These are phyloP conservation scores for Eimeria praecox DNA, from an alignment of 169 alveolate species.

Conservation along the genomic window DNA sequence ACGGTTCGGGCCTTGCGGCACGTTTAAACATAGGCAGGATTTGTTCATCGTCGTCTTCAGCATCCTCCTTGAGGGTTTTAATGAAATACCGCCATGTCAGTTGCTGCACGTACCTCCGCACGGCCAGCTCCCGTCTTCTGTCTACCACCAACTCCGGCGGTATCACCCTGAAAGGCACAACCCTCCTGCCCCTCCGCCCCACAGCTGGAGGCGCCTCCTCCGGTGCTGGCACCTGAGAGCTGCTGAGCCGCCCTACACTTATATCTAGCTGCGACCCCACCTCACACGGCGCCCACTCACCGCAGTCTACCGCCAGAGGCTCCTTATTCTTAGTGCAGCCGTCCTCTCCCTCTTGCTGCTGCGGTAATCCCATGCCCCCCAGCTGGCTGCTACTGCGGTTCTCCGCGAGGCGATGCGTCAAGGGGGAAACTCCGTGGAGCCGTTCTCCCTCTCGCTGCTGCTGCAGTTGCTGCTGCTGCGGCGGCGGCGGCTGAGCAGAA, in stretches of 20 bases:
- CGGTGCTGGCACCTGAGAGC: constrained; percentile 51
- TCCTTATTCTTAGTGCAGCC: background rate
- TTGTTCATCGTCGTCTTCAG: constrained; percentile 76
- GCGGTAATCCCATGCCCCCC: background rate
- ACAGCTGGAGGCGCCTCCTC: constrained; percentile 56
- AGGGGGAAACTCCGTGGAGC: constrained; percentile 33
- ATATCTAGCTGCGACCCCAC: constrained; percentile 52
- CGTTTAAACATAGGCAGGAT: constrained; percentile 74
- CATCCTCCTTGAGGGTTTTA: constrained; percentile 69
- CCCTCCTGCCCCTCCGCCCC: constrained; percentile 40
- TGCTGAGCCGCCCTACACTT: constrained; percentile 47
- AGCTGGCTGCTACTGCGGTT: constrained; percentile 13
- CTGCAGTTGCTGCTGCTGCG: constrained; percentile 49
- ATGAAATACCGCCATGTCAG: constrained; percentile 77
- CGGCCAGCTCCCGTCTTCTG: constrained; percentile 46
- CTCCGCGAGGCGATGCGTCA: constrained; percentile 35
- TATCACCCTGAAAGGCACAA: constrained; percentile 39
- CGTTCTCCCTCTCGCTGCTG: constrained; percentile 27
- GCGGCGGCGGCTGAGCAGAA: background rate
- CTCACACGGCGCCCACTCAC: constrained; percentile 58
- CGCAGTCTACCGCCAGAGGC: constrained; percentile 65
- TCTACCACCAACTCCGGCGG: constrained; percentile 58
- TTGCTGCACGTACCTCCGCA: constrained; percentile 32
- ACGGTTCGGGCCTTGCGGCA: constrained; percentile 52
- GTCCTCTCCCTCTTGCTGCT: constrained; percentile 45